Conservation (phyloP, 202 grass and related monocot species). For the Hordeum pubiflorum region DNA sequence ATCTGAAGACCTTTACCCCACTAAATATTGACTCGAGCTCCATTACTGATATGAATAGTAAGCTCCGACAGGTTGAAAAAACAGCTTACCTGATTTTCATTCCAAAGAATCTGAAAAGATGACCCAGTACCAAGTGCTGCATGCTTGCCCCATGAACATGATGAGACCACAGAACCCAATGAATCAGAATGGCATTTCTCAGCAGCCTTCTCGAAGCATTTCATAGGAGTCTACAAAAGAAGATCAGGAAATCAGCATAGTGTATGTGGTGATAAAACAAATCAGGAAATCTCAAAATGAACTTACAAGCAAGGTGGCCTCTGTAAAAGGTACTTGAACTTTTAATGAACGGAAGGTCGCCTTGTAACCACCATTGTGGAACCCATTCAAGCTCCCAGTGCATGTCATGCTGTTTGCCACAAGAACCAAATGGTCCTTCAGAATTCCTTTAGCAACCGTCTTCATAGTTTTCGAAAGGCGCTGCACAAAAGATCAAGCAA, state of each 20-base stretch:
- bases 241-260: slow-evolving; percentile 23
- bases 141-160: slow-evolving; percentile 88
- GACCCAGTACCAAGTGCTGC: slow-evolving; percentile 80
- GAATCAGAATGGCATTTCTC: slow-evolving; percentile 86
- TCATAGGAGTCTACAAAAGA: slow-evolving; percentile 81
- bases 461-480: slow-evolving; percentile 62
- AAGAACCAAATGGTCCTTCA: slow-evolving; percentile 84
- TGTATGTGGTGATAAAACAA: neutral
- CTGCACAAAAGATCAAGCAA: slow-evolving; percentile 46
- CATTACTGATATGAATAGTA: slow-evolving; percentile 2
- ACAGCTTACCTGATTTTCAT: slow-evolving; percentile 69
- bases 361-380: slow-evolving; percentile 78
- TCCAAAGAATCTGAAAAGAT: slow-evolving; percentile 93
- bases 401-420: slow-evolving; percentile 93
- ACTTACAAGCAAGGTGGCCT: slow-evolving; percentile 93
- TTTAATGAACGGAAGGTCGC: slow-evolving; percentile 81
- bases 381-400: slow-evolving; percentile 79
- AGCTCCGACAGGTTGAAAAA: neutral
- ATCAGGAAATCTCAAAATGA: slow-evolving; percentile 15
- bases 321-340: slow-evolving; percentile 98
- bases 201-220: slow-evolving; percentile 86
- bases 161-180: slow-evolving; percentile 70
- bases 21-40: slow-evolving; percentile 12
- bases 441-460: slow-evolving; percentile 73
- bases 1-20: slow-evolving; percentile 1